These are phyloP conservation scores for Fimicolochytrium jonesii DNA, from an alignment of 192 early-diverging fungal genomes.

Conservation along the genomic window DNA sequence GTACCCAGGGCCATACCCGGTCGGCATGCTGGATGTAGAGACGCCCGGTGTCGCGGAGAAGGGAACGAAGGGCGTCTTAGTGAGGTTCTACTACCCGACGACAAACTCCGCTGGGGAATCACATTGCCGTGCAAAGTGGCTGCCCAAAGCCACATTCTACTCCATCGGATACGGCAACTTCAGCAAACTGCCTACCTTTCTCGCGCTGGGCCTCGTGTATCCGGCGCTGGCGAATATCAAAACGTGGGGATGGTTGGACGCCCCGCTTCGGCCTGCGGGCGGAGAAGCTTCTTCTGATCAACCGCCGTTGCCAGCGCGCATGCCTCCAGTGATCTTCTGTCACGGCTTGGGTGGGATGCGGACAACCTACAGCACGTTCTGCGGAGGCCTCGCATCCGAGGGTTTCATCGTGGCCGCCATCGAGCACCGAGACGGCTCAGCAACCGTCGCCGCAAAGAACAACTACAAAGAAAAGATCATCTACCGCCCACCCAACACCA, in stretches of 20 bases:
- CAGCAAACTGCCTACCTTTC: slow-evolving; percentile 15
- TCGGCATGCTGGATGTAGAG: slow-evolving; percentile 37
- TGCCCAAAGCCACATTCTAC: slow-evolving; percentile 31
- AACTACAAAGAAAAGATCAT: not conserved
- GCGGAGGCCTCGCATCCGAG: slow-evolving; percentile 30
- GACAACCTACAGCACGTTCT: slow-evolving; percentile 38
- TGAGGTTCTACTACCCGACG: slow-evolving; percentile 36
- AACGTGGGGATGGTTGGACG: slow-evolving; percentile 20
- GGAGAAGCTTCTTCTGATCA: not conserved
- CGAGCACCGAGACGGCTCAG: slow-evolving; percentile 40
- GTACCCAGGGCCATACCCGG: slow-evolving; percentile 32
- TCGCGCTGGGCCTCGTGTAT: slow-evolving; percentile 19
- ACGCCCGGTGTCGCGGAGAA: not conserved
- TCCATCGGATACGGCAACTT: slow-evolving; percentile 34
- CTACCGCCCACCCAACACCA: not conserved
- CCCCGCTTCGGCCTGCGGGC: not conserved
- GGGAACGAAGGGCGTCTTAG: slow-evolving; percentile 23
- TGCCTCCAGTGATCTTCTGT: slow-evolving; percentile 35
- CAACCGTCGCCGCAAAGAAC: slow-evolving; percentile 12
- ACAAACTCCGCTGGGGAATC: not conserved
- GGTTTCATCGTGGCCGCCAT: slow-evolving; percentile 35
- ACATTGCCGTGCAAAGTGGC: slow-evolving; percentile 29
- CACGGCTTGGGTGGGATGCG: slow-evolving; percentile 47
- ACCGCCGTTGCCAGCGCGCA: not conserved
- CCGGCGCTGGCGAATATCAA: slow-evolving; percentile 18